Evolutionary conservation across 495 filamentous ascomycete species (phyloP), one percentile per base, ranked within the genome.

Genomic region (Poronia punctata): DNA sequence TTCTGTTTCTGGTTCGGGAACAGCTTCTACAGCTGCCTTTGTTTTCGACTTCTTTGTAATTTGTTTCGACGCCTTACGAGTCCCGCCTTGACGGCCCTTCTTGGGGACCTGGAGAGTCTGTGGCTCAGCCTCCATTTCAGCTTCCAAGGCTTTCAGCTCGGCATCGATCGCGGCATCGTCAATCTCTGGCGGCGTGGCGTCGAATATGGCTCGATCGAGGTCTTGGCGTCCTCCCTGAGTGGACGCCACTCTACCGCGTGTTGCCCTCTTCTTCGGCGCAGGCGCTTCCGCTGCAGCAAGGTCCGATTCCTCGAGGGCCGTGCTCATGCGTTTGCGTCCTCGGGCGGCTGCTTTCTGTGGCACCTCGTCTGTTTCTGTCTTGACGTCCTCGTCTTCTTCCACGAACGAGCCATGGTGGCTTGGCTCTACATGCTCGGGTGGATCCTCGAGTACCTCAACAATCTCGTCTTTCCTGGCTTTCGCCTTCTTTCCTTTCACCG

Each of bases 241-340:
- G 4, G 55, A 56, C 1, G 40, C 48, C 25, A 60, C 53, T 15
- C 54, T 60, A 19, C 53, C 65, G 14, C 79, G 71, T 10, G 73
- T 82, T 3, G 74, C 74, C 38, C 82, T 72, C 50, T 82, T 79
- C 60, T 90, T 92, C 0, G 72, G 56, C 7, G 80, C 72, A 7
- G 83, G 78, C 0, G 60, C 59, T 16, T 74, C 67, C n/a, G 71
- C 44, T 11, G 59, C 51, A 38, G 52, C 60, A 45, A 61, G 25
- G 1, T 20, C 54, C 5, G 57, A 56, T n/a, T 72, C 68, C 12
- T 71, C 67, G 29, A 78, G 56, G 8, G 76, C 70, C 16, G 81
- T 80, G 52, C 80, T 88, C 16, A 64, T 59, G 39, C 84, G 67
- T 51, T 90, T 90, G 49, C 72, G 80, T 11, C 77, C 76, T 31